Conservation (phyloP, 2,329 filamentous ascomycete species). For the Fusarium nurragi region DNA sequence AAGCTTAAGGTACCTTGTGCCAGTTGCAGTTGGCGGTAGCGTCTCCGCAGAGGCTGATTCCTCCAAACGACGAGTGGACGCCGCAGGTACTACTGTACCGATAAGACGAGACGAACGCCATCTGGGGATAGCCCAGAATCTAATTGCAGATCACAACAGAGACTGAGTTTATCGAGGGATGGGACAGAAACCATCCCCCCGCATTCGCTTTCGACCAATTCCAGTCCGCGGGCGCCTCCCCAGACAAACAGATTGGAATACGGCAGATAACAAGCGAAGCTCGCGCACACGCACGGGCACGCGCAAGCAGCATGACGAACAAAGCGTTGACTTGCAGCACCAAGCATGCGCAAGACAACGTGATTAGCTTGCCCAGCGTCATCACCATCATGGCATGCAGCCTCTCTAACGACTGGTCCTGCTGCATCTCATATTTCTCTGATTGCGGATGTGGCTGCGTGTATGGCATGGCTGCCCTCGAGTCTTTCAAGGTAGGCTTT, state of each 20-base stretch:
- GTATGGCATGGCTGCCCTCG: constrained; percentile 15
- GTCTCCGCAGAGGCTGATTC: neutral
- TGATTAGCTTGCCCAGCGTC: constrained; percentile 12
- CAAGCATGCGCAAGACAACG: constrained; percentile 20
- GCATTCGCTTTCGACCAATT: constrained; percentile 28
- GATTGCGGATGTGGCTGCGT: constrained; percentile 28
- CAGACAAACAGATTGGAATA: constrained; percentile 2
- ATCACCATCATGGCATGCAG: constrained; percentile 27
- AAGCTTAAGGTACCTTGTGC: constrained; percentile 25
- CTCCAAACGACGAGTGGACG: neutral
- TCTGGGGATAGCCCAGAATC: constrained; percentile 16
- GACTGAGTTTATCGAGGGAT: neutral
- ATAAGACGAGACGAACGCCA: constrained; percentile 20
- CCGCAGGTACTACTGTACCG: neutral
- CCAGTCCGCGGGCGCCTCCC: constrained; percentile 10
- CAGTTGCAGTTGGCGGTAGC: neutral
- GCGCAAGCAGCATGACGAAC: constrained; percentile 3
- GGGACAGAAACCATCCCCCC: constrained; percentile 17
- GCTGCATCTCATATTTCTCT: constrained; percentile 7
- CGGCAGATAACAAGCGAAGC: constrained; percentile 10
- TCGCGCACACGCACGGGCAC: too few relatives aligned
- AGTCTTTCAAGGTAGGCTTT: constrained; percentile 6
- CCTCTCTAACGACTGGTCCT: neutral
- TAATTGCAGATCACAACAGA: constrained; percentile 15
- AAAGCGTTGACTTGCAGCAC: constrained; percentile 23